phyloP scores from a whole-genome alignment of 2,329 filamentous ascomycete genomes.

The Colletotrichum navitas region DNA sequence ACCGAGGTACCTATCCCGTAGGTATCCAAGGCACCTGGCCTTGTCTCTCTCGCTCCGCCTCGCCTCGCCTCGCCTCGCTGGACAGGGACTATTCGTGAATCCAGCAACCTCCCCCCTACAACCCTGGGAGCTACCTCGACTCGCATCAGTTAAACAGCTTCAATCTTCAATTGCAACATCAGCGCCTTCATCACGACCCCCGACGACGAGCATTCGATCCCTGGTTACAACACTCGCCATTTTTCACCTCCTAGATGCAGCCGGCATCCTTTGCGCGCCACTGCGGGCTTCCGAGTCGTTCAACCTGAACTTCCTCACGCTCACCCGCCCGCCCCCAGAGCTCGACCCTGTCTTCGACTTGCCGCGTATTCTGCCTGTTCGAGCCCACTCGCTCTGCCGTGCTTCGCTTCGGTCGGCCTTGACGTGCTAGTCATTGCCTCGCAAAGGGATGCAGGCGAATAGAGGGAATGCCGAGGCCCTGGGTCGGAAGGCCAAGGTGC shows the following conservation, averaged over 20 bases:
- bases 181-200: neutral
- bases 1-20: neutral
- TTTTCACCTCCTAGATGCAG: constrained; percentile 20
- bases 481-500: constrained; percentile 72
- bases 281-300: constrained; percentile 21
- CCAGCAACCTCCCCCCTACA: constrained; percentile 11
- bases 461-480: constrained; percentile 69
- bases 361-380: constrained; percentile 2
- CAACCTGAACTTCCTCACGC: constrained; percentile 18
- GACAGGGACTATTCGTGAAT: constrained; percentile 25
- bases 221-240: neutral
- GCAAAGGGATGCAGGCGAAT: constrained; percentile 64
- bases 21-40: neutral
- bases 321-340: constrained; percentile 2
- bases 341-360: constrained; percentile 8
- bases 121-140: constrained; percentile 7
- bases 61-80: constrained; percentile 6
- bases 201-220: neutral
- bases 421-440: constrained; percentile 36
- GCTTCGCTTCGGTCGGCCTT: constrained; percentile 38
- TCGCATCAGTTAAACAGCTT: constrained; percentile 13
- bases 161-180: constrained; percentile 34
- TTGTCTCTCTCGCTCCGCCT: neutral
- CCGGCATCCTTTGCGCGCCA: constrained; percentile 21
- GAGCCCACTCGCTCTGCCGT: constrained; percentile 9